These are phyloP conservation scores for Sphenostylis stenocarpa DNA, from an alignment of 306 rosid species.

Conservation along the genomic window DNA sequence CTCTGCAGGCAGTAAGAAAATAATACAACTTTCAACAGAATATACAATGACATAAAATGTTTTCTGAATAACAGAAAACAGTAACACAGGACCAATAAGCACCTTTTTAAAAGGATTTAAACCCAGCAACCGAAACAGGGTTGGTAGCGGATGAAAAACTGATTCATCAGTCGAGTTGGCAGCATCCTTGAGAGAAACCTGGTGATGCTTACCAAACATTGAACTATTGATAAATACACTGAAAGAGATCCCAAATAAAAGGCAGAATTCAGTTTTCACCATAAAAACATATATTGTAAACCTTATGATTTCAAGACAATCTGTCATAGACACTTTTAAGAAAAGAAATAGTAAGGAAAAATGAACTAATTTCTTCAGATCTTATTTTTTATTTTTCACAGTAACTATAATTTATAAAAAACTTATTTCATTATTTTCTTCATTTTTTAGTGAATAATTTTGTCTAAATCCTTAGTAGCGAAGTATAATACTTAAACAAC, in stretches of 20 bases:
- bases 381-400: no score
- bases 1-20: constrained; percentile 5
- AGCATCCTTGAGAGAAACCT: constrained; percentile 72
- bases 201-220: constrained; percentile 65
- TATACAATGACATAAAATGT: neutral
- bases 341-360: no score
- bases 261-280: constrained; percentile 22
- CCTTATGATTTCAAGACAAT: neutral
- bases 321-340: neutral
- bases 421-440: neutral
- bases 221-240: constrained; percentile 76
- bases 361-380: neutral
- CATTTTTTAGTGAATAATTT: neutral
- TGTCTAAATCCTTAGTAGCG: neutral
- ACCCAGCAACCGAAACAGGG: constrained; percentile 79
- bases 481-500: neutral
- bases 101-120: constrained; percentile 82
- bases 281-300: neutral
- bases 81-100: constrained; percentile 2
- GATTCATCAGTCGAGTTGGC: constrained; percentile 66
- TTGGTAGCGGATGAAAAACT: constrained; percentile 82
- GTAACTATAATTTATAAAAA: no score
- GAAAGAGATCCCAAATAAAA: constrained; percentile 24
- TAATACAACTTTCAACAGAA: constrained; percentile 10
- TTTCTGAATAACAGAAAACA: neutral